These are phyloP conservation scores for Calonectria fujianensis DNA, from an alignment of 2,329 filamentous ascomycete genomes.

Conservation along the genomic window DNA sequence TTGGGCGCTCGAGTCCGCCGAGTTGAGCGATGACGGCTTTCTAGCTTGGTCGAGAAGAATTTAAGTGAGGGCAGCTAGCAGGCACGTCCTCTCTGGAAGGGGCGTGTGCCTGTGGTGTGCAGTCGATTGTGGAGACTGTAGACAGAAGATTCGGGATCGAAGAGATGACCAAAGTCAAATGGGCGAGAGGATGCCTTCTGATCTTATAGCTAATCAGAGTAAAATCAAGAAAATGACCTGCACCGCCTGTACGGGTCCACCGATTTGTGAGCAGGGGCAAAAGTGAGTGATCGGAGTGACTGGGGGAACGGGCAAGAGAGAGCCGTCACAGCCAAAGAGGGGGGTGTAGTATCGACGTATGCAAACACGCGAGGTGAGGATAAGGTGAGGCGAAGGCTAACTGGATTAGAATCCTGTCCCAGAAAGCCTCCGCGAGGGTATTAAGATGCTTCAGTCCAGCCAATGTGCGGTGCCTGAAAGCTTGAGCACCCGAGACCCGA, in stretches of 20 bases:
- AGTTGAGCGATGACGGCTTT: conserved; percentile 52
- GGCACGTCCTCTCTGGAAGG: conserved; percentile 27
- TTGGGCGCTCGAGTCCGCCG: conserved; percentile 52
- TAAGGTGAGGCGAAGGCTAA: conserved; percentile 42
- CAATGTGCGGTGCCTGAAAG: conserved; percentile 25
- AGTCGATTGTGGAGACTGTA: conserved; percentile 44
- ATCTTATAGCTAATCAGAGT: conserved; percentile 52
- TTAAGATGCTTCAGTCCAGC: conserved; percentile 33
- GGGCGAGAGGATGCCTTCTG: conserved; percentile 48
- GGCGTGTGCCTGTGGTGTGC: conserved; percentile 29
- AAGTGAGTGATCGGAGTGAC: conserved; percentile 46
- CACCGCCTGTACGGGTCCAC: conserved; percentile 49
- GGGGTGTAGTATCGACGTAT: conserved; percentile 35
- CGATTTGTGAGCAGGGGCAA: conserved; percentile 49
- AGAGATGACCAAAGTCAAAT: conserved; percentile 53
- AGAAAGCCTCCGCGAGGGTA: conserved; percentile 23
- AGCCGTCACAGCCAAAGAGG: conserved; percentile 18
- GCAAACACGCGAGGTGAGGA: conserved; percentile 36
- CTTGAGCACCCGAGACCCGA: conserved; percentile 18
- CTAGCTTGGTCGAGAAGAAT: conserved; percentile 50
- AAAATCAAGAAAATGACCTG: conserved; percentile 45
- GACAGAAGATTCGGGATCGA: conserved; percentile 49
- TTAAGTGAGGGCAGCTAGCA: conserved; percentile 49
- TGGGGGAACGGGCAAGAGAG: conserved; percentile 20
- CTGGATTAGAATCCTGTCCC: conserved; percentile 23